Evolutionary conservation across 1,139 yeast genomes (phyloP), one percentile per base, ranked within the genome.

Genomic region (Magnusiomyces suaveolens): DNA sequence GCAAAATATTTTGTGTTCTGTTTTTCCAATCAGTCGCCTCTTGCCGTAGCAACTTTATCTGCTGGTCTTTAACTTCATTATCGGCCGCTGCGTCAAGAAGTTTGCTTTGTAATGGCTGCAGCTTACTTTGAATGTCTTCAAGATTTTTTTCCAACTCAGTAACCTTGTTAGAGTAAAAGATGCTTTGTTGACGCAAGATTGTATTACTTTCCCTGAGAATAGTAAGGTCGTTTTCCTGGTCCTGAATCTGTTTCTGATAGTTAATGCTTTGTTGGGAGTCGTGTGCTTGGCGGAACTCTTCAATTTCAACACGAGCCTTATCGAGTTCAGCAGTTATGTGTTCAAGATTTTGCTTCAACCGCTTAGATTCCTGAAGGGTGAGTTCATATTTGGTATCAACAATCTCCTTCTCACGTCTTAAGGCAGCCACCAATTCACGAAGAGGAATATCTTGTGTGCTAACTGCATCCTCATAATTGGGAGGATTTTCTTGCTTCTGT

Each of bases 331-430:
- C 56, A 1, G 54, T 54, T 2, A 69, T 60, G 51, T 67, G 69
- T 24, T 64, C 66, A 10, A 71, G 63, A 43, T 65, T 68, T 53
- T 69, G 72, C 59, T 76, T 73, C 44, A 80, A 68, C 39, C 76
- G 70, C 52, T 72, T 71, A 52, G 73, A 72, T 61, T 83, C 88
- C 59, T 78, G 80, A 18, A 67, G 65, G 25, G 76, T 69, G 26
- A 76, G 71, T 12, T 76, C 75, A 29, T 80, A 72, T 61, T 82
- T 84, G 21, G 82, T 77, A 55, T 83, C 87, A 1, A 83, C 75
- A 3, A 82, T 74, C 59, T 88, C 96, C 65, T 85, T 86, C 63
- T 87, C 95, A 59, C 85, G 82, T 52, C 90, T 83, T 56, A 88
- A 72, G 62, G 78, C 82, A 8, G 75, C 68, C 44, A 88, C 71